These are phyloP conservation scores for Myriosclerotinia duriaeana DNA, from an alignment of 2,329 filamentous ascomycete species.

Conservation along the genomic window DNA sequence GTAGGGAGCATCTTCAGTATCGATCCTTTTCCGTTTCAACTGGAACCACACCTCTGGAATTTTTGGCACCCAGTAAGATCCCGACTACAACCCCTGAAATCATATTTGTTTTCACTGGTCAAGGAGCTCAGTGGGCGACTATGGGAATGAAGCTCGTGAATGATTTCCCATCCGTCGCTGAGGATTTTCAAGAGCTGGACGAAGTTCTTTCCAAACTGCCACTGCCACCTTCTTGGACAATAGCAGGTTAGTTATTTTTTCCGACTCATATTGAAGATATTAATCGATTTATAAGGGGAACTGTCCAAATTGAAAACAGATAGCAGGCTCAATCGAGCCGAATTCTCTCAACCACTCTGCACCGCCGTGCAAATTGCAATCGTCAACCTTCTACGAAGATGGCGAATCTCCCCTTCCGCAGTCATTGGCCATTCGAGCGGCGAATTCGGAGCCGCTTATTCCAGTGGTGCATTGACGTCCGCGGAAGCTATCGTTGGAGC, in stretches of 20 bases:
- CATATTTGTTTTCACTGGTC: conserved; percentile 27
- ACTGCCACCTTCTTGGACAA: neutral
- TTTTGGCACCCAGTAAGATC: neutral
- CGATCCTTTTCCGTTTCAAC: neutral
- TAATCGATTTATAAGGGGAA: conserved; percentile 4
- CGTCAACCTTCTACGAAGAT: conserved; percentile 45
- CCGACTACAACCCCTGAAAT: conserved; percentile 1
- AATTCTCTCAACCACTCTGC: conserved; percentile 43
- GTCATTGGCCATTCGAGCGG: conserved; percentile 46
- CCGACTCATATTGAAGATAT: neutral
- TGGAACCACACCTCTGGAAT: neutral
- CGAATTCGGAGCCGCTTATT: conserved; percentile 50
- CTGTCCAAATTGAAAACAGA: conserved; percentile 3
- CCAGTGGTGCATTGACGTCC: conserved; percentile 40
- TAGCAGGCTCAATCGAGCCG: conserved; percentile 21
- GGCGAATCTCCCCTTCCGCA: conserved; percentile 42
- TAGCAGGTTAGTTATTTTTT: neutral
- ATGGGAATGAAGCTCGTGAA: conserved; percentile 28
- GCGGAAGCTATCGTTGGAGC: conserved; percentile 46
- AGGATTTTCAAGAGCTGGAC: neutral
- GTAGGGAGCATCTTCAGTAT: neutral
- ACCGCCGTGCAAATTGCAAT: conserved; percentile 50
- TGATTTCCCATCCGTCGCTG: neutral
- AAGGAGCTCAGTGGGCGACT: conserved; percentile 30
- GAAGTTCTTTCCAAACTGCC: neutral